Percentiles rank a stretch among this genome's conserved stretches.
Conservation (phyloP, 2,329 filamentous ascomycete species). For the Colletotrichum musicola region DNA sequence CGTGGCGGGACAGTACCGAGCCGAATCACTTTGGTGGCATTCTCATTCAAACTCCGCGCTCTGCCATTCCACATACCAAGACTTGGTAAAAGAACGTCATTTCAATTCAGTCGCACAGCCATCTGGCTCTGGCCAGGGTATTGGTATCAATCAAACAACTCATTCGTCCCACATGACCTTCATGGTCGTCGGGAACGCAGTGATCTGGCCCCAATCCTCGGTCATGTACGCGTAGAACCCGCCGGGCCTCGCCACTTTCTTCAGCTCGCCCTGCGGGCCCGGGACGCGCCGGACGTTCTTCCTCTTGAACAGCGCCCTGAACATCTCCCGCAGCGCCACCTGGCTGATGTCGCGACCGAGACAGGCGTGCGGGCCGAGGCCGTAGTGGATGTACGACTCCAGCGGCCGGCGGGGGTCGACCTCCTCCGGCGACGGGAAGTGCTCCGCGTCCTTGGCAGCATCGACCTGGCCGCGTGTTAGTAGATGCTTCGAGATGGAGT, state of each 20-base stretch:
- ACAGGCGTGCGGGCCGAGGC: constrained; percentile 71
- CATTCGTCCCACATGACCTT: constrained; percentile 62
- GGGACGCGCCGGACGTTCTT: constrained; percentile 71
- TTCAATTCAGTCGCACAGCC: no score
- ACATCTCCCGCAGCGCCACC: constrained; percentile 74
- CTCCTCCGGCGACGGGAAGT: constrained; percentile 71
- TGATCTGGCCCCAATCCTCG: constrained; percentile 70
- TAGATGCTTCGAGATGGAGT: not conserved
- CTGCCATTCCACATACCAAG: no score
- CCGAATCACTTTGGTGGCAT: no score
- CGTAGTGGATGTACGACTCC: constrained; percentile 74
- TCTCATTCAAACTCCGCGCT: no score
- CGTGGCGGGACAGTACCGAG: no score
- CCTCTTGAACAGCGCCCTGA: constrained; percentile 73
- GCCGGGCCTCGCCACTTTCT: constrained; percentile 69
- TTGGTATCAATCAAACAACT: not conserved
- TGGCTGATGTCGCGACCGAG: constrained; percentile 72
- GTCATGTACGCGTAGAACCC: constrained; percentile 73
- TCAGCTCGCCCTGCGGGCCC: constrained; percentile 75
- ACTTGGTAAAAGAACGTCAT: not conserved
- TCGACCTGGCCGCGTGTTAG: constrained; percentile 47
- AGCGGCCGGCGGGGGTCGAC: constrained; percentile 75
- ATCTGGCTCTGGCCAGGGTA: no score
- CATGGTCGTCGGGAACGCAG: constrained; percentile 65
- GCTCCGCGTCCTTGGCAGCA: constrained; percentile 66